Evolutionary conservation across 2,329 filamentous ascomycete genomes (phyloP).

Genomic region (Pestalotiopsis sp.): DNA sequence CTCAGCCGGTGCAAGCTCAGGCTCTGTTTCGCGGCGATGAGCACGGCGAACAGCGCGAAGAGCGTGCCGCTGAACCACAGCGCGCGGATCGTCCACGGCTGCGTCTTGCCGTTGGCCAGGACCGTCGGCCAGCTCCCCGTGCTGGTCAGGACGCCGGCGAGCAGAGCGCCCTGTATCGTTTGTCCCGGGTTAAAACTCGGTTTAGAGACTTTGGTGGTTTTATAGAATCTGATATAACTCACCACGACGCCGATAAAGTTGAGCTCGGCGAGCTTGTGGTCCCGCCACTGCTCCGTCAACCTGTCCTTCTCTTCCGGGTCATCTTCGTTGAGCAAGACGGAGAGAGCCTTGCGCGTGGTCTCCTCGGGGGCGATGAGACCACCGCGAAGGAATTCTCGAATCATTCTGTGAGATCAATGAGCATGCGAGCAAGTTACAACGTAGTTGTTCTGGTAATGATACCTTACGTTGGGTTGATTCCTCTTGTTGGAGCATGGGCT

Average conservation of each 20-base stretch:
- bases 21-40: slow-evolving; percentile 44
- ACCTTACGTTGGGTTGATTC: not conserved
- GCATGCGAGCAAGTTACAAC: not conserved
- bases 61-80: slow-evolving; percentile 46
- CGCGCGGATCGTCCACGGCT: slow-evolving; percentile 42
- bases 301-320: slow-evolving; percentile 13
- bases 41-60: slow-evolving; percentile 52
- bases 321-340: slow-evolving; percentile 17
- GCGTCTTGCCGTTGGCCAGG: slow-evolving; percentile 34
- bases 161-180: slow-evolving; percentile 32
- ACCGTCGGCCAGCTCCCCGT: slow-evolving; percentile 46
- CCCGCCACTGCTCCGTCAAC: slow-evolving; percentile 16
- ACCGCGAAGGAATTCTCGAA: slow-evolving; percentile 15
- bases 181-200: not conserved
- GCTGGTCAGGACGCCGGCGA: slow-evolving; percentile 41
- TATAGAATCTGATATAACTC: slow-evolving; percentile 1
- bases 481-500: not conserved
- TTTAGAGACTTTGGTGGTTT: too few species aligned
- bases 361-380: slow-evolving; percentile 17
- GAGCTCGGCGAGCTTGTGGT: slow-evolving; percentile 18
- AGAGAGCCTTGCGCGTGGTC: slow-evolving; percentile 15
- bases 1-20: slow-evolving; percentile 44
- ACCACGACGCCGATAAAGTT: slow-evolving; percentile 21
- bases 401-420: not conserved
- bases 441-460: not conserved